phyloP scores from a whole-genome alignment of 2,329 filamentous ascomycete genomes.

The Fusarium napiforme region DNA sequence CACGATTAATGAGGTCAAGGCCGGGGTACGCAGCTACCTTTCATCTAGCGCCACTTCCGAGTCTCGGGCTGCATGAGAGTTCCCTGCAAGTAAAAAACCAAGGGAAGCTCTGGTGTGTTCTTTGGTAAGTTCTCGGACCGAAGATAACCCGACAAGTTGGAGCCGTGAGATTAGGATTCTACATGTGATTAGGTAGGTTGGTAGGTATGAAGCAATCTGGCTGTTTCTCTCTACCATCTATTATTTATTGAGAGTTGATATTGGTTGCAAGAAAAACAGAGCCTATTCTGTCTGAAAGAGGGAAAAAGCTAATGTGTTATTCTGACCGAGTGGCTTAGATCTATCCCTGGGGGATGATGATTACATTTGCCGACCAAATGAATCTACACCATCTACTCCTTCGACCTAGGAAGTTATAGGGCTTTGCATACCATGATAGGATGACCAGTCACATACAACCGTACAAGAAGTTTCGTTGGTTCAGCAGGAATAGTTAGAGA shows the following conservation, averaged over 20 bases:
- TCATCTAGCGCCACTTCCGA: background rate
- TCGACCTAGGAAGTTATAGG: background rate
- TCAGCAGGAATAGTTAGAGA: background rate
- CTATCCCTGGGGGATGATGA: too few relatives aligned
- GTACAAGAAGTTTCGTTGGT: background rate
- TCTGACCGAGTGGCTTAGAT: too few relatives aligned
- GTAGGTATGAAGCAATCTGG: background rate
- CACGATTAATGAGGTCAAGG: conserved; percentile 20
- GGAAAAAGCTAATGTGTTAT: too few relatives aligned
- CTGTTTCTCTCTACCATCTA: background rate
- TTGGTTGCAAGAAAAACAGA: too few relatives aligned
- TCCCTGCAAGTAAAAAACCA: conserved; percentile 18
- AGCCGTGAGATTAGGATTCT: background rate
- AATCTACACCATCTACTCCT: background rate
- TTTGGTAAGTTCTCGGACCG: conserved; percentile 4
- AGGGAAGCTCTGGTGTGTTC: background rate
- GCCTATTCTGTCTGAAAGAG: too few relatives aligned
- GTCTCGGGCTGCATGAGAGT: conserved; percentile 18
- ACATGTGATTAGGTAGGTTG: background rate
- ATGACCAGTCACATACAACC: background rate
- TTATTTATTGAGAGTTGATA: too few relatives aligned
- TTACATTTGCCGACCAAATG: too few relatives aligned
- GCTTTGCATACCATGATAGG: background rate
- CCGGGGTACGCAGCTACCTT: conserved; percentile 24
- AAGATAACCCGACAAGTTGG: conserved; percentile 32